Evolutionary conservation across 331 rosid genomes (phyloP).

Genomic region (Saraca asoca): DNA sequence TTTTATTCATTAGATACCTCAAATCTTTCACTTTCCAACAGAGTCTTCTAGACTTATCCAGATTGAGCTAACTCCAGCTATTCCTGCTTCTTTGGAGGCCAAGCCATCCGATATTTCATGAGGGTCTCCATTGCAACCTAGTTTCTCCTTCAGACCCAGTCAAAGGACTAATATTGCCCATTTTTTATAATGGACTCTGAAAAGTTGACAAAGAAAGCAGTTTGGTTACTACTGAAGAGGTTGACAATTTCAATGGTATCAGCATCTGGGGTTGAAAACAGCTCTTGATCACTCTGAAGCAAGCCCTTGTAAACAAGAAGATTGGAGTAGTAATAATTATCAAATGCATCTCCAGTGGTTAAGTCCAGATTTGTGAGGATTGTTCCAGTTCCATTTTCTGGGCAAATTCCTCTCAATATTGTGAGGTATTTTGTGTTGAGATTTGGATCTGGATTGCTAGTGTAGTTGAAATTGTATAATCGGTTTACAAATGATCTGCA

Average conservation of each 20-base stretch:
- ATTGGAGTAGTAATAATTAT: background rate
- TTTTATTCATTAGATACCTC: no score
- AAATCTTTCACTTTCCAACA: no score
- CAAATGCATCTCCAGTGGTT: background rate
- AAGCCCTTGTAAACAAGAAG: background rate
- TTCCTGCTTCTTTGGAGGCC: no score
- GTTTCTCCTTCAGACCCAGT: slow-evolving; percentile 13
- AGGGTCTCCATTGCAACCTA: background rate
- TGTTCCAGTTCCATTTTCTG: background rate
- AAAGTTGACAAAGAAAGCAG: background rate
- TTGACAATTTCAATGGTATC: slow-evolving; percentile 1
- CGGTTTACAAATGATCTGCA: background rate
- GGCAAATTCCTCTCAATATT: background rate
- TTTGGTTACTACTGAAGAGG: background rate
- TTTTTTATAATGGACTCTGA: slow-evolving; percentile 8
- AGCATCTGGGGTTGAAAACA: background rate
- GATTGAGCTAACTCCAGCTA: background rate
- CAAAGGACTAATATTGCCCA: slow-evolving; percentile 17
- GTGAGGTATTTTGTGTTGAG: background rate
- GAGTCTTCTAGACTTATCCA: no score
- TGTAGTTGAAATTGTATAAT: background rate
- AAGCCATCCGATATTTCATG: no score
- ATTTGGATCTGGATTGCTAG: background rate
- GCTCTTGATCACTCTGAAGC: slow-evolving; percentile 14
- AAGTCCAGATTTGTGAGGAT: background rate